Evolutionary conservation across 176 grass and related monocot genomes (phyloP), one percentile per base, ranked within the genome.

Genomic region (Rhynchospora breviuscula): DNA sequence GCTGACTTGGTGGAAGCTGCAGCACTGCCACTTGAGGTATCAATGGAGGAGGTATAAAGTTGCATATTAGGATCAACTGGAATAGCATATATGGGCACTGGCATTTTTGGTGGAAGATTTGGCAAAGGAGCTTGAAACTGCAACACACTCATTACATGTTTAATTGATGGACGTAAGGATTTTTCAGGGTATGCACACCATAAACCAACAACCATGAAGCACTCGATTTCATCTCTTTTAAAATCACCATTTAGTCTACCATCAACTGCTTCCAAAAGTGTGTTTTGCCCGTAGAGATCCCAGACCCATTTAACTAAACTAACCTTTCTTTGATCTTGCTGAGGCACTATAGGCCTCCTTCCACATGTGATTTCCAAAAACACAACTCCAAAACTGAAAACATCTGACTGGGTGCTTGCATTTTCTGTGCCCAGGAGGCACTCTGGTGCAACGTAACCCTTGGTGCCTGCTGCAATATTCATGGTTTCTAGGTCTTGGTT

Each of bases 81-180:
- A 44, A 56, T 75, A 22, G n/a, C 76, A 44, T 87, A 94, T 6
- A 79, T 67, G 7, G 85, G 89, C 62, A 94, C 80, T 0, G 92
- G 92, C 86, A 91, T 91, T 82, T 64, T 87, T 3, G 70, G 87
- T 10, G 87, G 92, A 65, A 94, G 85, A 40, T 48, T 53, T 0
- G 87, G 89, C 66, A 87, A 53, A 67, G 65, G 59, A 62, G 85
- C 64, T 48, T 81, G 59, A 26, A 84, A 94, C 5, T 87, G 83
- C 5, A 94, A 73, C 19, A 59, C 82, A 59, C 67, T 82, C 17
- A 89, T 79, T 0, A 59, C 89, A 25, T 86, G 83, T 58, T 60
- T 81, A 70, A 89, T 91, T 15, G 73, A 77, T 17, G 92, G 92
- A 8, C 92, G 78, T 59, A 78, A 78, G 4, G 58, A 87, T 14